A percentile compares a stretch with the other conserved stretches of the same genome.
Conservation (phyloP, 148 eudicot genomes). For the Salicornia ramosissima region DNA sequence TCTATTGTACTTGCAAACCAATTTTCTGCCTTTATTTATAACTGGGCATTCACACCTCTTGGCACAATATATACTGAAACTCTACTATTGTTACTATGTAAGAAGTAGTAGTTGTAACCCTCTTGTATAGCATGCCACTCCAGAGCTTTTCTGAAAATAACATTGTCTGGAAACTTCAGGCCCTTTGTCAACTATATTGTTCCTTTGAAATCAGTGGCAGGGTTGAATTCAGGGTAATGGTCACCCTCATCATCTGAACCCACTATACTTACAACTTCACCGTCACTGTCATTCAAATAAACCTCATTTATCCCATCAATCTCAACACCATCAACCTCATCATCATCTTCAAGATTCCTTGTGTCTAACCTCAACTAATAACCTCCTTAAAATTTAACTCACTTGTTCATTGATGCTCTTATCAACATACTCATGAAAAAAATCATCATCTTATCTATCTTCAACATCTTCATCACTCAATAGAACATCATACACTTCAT, state of each 20-base stretch:
- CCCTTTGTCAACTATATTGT: neutral
- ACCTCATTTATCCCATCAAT: neutral
- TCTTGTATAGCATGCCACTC: neutral
- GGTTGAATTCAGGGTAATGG: neutral
- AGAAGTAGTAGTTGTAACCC: neutral
- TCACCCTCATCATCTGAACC: neutral
- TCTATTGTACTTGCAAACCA: neutral
- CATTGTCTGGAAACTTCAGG: neutral
- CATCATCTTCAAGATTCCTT: neutral
- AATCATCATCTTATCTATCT: neutral
- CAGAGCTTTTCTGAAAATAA: neutral
- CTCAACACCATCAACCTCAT: neutral
- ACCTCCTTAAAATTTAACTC: neutral
- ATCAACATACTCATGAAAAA: neutral
- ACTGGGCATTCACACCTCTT: neutral
- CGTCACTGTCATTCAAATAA: neutral
- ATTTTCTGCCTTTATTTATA: neutral
- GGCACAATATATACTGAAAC: neutral
- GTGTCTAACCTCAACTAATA: too few relatives aligned
- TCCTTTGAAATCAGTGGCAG: neutral
- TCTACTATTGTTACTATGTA: neutral
- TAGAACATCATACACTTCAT: neutral
- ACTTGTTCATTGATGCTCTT: neutral
- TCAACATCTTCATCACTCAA: neutral
- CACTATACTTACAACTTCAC: neutral